These are phyloP conservation scores for Dendrobium chrysotoxum DNA, from an alignment of 106 monocot genomes.

Conservation along the genomic window DNA sequence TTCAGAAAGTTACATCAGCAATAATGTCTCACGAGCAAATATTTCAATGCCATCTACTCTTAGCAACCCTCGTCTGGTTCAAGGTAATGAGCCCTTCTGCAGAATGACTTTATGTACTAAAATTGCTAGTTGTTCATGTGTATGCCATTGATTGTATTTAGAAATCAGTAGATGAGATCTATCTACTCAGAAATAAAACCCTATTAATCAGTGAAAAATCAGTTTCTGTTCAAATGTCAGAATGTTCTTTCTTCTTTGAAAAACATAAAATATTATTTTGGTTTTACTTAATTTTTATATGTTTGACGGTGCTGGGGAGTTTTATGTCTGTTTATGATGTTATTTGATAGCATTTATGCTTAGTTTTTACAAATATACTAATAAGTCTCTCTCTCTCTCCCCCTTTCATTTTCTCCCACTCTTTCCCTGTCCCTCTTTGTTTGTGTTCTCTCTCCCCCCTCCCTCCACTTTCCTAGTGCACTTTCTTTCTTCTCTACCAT, in stretches of 20 bases:
- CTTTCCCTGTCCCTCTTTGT: background rate
- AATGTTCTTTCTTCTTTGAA: background rate
- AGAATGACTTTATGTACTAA: background rate
- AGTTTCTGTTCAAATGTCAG: slow-evolving; percentile 1
- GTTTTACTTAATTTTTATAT: background rate
- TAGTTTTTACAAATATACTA: background rate
- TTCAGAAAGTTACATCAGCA: background rate
- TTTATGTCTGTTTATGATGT: background rate
- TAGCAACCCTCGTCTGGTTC: slow-evolving; percentile 8
- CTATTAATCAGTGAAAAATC: background rate
- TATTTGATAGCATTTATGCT: background rate
- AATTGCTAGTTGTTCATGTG: background rate
- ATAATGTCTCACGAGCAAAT: slow-evolving; percentile 1
- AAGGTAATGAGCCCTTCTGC: slow-evolving; percentile 14
- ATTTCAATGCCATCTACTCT: slow-evolving; percentile 9
- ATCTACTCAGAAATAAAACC: background rate
- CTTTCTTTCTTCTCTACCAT: background rate
- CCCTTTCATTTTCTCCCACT: background rate
- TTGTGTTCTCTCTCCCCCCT: background rate
- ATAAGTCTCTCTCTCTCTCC: background rate
- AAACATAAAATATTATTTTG: background rate
- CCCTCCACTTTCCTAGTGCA: background rate
- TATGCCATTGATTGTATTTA: background rate
- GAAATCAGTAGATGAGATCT: background rate
- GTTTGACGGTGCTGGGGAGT: background rate